A percentile compares a stretch with the other conserved stretches of the same genome.
Evolutionary conservation across 2,329 filamentous ascomycete genomes (phyloP).

Genomic region (Sarocladium oryzae): DNA sequence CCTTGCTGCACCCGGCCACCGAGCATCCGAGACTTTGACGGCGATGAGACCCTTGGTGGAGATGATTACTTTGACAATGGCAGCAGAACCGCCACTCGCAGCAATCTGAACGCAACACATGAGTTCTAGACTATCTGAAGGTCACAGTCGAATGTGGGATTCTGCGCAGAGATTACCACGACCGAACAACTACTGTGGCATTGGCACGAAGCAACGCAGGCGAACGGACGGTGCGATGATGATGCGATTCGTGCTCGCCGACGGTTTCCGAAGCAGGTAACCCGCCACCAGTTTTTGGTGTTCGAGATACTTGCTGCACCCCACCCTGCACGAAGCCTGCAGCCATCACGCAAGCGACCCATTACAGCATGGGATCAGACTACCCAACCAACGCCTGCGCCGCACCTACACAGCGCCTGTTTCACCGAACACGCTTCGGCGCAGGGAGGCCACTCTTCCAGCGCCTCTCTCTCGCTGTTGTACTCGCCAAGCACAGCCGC

Average conservation of each 20-base stretch:
- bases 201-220: not conserved
- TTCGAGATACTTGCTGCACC: conserved; percentile 2
- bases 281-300: not conserved
- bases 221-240: not conserved
- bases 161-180: not conserved
- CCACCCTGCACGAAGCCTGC: conserved; percentile 3
- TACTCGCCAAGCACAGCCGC: conserved; percentile 8
- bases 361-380: not conserved
- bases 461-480: conserved; percentile 2
- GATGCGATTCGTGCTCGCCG: no score
- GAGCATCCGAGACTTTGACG: conserved; percentile 26
- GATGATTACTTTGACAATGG: conserved; percentile 8
- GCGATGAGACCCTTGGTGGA: conserved; percentile 2
- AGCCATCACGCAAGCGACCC: conserved; percentile 1
- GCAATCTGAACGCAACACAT: not conserved
- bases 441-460: not conserved
- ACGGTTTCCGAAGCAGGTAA: not conserved
- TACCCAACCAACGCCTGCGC: not conserved
- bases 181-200: not conserved
- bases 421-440: not conserved
- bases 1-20: conserved; percentile 35
- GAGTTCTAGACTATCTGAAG: not conserved
- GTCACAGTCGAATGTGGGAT: not conserved
- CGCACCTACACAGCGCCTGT: conserved; percentile 1
- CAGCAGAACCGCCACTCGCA: not conserved